Percentiles rank a stretch among this genome's conserved stretches.
Evolutionary conservation across 805 yeast species (phyloP).

Genomic region (Huiozyma sinensis): DNA sequence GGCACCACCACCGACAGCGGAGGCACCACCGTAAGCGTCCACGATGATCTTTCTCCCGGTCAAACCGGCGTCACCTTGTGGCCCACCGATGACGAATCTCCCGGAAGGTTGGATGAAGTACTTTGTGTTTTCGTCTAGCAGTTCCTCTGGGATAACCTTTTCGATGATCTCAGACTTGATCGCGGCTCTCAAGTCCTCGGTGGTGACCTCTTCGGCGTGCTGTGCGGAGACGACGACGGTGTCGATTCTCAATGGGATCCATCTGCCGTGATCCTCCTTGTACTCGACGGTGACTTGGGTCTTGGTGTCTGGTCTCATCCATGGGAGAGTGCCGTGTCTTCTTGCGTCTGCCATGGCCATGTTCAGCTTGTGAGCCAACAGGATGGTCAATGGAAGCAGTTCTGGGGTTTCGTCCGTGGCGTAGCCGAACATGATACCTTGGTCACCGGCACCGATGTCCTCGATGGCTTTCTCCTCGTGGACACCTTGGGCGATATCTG

Average conservation of each 20-base stretch:
- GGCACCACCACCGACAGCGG: constrained; percentile 99
- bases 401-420: constrained; percentile 99
- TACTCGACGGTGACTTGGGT: constrained; percentile 98
- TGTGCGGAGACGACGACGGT: constrained; percentile 96
- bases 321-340: constrained; percentile 85
- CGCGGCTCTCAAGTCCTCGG: constrained; percentile 81
- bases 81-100: constrained; percentile 99
- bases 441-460: constrained; percentile 99
- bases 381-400: constrained; percentile 87
- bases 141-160: constrained; percentile 83
- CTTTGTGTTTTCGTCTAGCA: constrained; percentile 88
- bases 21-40: constrained; percentile 99
- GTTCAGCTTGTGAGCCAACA: constrained; percentile 92
- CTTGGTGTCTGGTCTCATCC: constrained; percentile 99
- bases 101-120: constrained; percentile 99
- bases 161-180: constrained; percentile 71
- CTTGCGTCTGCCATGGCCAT: constrained; percentile 95
- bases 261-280: constrained; percentile 89
- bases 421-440: constrained; percentile 99
- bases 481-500: constrained; percentile 98
- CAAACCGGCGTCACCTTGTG: constrained; percentile 99
- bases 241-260: constrained; percentile 91
- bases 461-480: constrained; percentile 93
- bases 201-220: constrained; percentile 91
- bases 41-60: constrained; percentile 99